Evolutionary conservation across 345 rosid species (phyloP), one percentile per base, ranked within the genome.

Genomic region (Clarkia xantiana): DNA sequence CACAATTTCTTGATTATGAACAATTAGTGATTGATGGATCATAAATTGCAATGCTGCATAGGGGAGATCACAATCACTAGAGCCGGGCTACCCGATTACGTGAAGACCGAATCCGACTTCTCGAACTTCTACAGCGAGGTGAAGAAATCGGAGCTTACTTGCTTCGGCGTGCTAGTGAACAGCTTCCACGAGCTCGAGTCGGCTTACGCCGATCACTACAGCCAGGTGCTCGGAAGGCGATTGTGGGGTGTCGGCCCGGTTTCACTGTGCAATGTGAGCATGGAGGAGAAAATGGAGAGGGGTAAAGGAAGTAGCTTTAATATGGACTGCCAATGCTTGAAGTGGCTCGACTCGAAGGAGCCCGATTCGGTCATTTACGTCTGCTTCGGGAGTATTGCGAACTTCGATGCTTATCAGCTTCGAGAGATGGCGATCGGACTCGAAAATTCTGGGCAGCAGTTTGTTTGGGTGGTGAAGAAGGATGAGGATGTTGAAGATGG

Each of bases 271-370:
- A 76, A 70, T 49, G 47, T 51, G 42, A 42, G 18, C 13, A 47
- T 13, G 9, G 54, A 71, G 55, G 80, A 78, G 40, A 78, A 75
- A 60, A 62, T 73, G 47, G 60, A 19, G 29, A n/a, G n/a, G n/a
- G n/a, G n/a, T n/a, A n/a, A n/a, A n/a, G n/a, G n/a, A n/a, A n/a
- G n/a, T n/a, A n/a, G n/a, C n/a, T n/a, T n/a, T n/a, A 29, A 76
- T 78, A 0, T 62, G 51, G 25, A 58, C 54, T 10, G 36, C 36
- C 36, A 64, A 25, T 74, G 77, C 52, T 43, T 74, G 41, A 55
- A 52, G 52, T 81, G 85, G 86, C 79, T 81, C 2, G 72, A 78
- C 59, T 64, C 66, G 12, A 81, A 78, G 71, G 45, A 23, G 45
- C 56, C 63, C 38, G 62, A 47, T 42, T 81, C 81, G 5, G 86